These are phyloP conservation scores for Pilatotrama ljubarskyi DNA, from an alignment of 768 basidiomycete genomes.

Conservation along the genomic window DNA sequence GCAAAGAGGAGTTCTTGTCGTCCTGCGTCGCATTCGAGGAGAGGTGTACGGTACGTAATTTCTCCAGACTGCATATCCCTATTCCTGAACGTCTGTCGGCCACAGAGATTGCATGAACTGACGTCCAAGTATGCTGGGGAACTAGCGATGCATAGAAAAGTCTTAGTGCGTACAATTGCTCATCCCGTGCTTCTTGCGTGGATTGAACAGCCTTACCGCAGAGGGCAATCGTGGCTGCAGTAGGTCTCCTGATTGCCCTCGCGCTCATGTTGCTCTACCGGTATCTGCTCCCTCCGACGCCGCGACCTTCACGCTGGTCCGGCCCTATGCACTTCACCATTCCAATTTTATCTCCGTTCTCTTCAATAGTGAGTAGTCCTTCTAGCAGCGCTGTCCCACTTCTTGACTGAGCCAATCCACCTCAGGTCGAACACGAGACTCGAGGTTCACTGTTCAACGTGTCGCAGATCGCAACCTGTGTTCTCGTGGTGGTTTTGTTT, in stretches of 20 bases:
- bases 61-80: too few species aligned
- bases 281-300: not conserved
- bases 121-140: not conserved
- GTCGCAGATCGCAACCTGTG: not conserved
- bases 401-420: too few species aligned
- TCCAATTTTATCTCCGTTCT: slow-evolving; percentile 2
- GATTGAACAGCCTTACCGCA: not conserved
- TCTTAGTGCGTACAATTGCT: not conserved
- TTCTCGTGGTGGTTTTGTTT: not conserved
- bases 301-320: not conserved
- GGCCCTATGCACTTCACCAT: slow-evolving; percentile 1
- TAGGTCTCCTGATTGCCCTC: not conserved
- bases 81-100: not conserved
- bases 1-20: not conserved
- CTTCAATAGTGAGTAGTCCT: not conserved
- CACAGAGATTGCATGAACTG: not conserved
- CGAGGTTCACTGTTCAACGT: not conserved
- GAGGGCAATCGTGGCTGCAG: too few species aligned
- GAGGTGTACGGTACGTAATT: not conserved
- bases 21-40: not conserved
- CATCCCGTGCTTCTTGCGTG: not conserved
- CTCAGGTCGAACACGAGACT: slow-evolving; percentile 7
- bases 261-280: not conserved
- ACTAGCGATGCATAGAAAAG: not conserved
- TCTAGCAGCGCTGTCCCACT: too few species aligned